Percentiles rank a stretch among this genome's conserved stretches.
phyloP scores from a whole-genome alignment of 805 yeast species.

The Ogataea populi-albae region DNA sequence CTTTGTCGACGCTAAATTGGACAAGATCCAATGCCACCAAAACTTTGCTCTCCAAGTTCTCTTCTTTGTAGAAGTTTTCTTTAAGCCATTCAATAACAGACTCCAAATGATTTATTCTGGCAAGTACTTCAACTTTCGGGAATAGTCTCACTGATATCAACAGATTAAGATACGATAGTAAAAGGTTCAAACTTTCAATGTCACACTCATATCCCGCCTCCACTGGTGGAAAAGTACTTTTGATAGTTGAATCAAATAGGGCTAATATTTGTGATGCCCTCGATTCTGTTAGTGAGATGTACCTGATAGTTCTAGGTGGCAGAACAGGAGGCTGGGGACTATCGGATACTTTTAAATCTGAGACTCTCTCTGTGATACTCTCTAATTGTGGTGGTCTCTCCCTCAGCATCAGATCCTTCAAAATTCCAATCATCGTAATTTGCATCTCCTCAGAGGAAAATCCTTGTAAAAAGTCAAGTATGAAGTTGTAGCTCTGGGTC shows the following conservation, averaged over 20 bases:
- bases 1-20: slow-evolving; percentile 22
- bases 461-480: slow-evolving; percentile 58
- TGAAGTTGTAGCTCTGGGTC: slow-evolving; percentile 52
- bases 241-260: slow-evolving; percentile 38
- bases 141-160: slow-evolving; percentile 25
- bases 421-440: slow-evolving; percentile 59
- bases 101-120: slow-evolving; percentile 4
- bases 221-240: slow-evolving; percentile 31
- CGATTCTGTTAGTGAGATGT: slow-evolving; percentile 41
- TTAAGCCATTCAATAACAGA: slow-evolving; percentile 1
- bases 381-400: slow-evolving; percentile 15
- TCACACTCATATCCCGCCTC: slow-evolving; percentile 1
- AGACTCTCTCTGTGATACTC: neutral
- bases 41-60: neutral
- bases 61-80: neutral
- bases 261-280: slow-evolving; percentile 43
- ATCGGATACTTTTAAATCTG: slow-evolving; percentile 1
- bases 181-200: slow-evolving; percentile 36
- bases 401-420: slow-evolving; percentile 61
- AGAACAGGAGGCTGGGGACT: slow-evolving; percentile 28
- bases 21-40: slow-evolving; percentile 14
- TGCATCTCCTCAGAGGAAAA: slow-evolving; percentile 63
- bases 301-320: slow-evolving; percentile 40
- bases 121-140: slow-evolving; percentile 6
- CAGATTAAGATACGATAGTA: slow-evolving; percentile 59